Conservation (phyloP, 2,329 filamentous ascomycete species). For the Arachnopeziza araneosa region DNA sequence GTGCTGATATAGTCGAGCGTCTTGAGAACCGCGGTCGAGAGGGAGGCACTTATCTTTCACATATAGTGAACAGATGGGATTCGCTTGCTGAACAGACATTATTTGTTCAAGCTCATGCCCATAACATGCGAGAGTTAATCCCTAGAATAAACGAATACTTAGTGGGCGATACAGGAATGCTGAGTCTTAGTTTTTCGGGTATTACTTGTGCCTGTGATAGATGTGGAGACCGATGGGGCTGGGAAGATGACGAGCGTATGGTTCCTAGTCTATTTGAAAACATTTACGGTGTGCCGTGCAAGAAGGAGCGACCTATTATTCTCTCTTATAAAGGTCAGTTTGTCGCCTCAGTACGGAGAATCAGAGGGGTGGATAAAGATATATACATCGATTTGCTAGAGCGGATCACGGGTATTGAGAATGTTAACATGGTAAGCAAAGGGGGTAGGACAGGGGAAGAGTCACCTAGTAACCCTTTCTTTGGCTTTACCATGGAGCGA, state of each 20-base stretch:
- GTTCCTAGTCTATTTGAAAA: slow-evolving; percentile 32
- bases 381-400: slow-evolving; percentile 20
- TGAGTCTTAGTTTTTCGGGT: slow-evolving; percentile 37
- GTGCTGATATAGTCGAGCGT: slow-evolving; percentile 21
- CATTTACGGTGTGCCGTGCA: slow-evolving; percentile 22
- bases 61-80: slow-evolving; percentile 40
- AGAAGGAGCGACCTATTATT: slow-evolving; percentile 28
- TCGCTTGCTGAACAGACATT: slow-evolving; percentile 40
- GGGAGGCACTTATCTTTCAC: slow-evolving; percentile 42
- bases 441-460: slow-evolving; percentile 5
- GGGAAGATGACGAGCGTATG: slow-evolving; percentile 33
- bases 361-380: slow-evolving; percentile 29
- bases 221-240: slow-evolving; percentile 37
- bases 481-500: slow-evolving; percentile 22
- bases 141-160: slow-evolving; percentile 37
- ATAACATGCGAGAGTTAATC: slow-evolving; percentile 36
- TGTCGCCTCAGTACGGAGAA: slow-evolving; percentile 39
- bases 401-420: slow-evolving; percentile 12
- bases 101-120: slow-evolving; percentile 42
- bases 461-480: slow-evolving; percentile 22
- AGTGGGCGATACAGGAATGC: slow-evolving; percentile 38
- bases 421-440: slow-evolving; percentile 10
- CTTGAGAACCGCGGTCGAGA: slow-evolving; percentile 40
- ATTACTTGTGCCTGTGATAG: slow-evolving; percentile 33
- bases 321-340: slow-evolving; percentile 45